Evolutionary conservation across 768 basidiomycete species (phyloP).

Genomic region (Kondoa subrosea): DNA sequence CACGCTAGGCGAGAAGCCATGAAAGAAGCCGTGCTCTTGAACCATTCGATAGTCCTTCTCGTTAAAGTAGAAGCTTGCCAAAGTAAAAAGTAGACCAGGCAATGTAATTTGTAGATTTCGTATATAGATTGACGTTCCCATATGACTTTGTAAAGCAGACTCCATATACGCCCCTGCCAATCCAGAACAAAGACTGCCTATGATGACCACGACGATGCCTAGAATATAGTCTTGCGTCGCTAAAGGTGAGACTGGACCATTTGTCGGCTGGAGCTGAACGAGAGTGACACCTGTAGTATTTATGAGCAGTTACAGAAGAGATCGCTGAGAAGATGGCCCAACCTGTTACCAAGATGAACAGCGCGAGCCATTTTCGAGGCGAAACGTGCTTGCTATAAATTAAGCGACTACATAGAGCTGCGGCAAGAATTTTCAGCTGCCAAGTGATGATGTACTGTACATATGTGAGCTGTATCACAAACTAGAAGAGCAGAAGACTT

Average conservation of each 20-base stretch:
- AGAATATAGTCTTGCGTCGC: conserved; percentile 40
- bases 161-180: conserved; percentile 95
- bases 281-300: conserved; percentile 28
- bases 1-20: not conserved
- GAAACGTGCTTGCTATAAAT: conserved; percentile 35
- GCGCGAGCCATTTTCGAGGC: conserved; percentile 62
- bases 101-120: not conserved
- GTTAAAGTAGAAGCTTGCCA: not conserved
- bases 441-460: conserved; percentile 2
- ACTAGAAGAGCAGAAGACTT: too few relatives aligned
- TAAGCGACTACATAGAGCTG: conserved; percentile 25
- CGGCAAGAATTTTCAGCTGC: conserved; percentile 44
- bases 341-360: conserved; percentile 57
- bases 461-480: too few relatives aligned
- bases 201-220: conserved; percentile 72
- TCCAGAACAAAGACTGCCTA: conserved; percentile 83
- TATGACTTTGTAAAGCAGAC: conserved; percentile 55
- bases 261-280: not conserved
- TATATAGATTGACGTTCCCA: not conserved
- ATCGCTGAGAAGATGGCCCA: conserved; percentile 47
- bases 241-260: conserved; percentile 26
- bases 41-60: not conserved
- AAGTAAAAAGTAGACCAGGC: not conserved
- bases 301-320: conserved; percentile 41
- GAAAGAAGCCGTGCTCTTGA: not conserved